Base-by-base conservation (phyloP, 1,284 basidiomycete genomes). In the Leccinum subatratum region DNA sequence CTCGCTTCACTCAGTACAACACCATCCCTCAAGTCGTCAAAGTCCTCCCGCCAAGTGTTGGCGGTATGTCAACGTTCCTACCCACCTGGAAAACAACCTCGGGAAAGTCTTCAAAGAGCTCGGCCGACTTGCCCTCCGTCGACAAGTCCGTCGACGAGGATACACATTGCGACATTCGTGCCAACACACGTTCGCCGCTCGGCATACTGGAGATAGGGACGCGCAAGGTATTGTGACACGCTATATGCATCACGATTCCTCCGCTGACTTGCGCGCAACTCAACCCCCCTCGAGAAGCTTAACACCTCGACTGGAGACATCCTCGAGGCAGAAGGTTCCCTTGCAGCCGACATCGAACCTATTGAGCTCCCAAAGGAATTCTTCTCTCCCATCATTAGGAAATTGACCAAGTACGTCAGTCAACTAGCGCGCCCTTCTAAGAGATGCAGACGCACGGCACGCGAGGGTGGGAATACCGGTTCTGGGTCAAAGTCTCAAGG, bases 241-340 rank as follows among this genome's bases (percentile, higher is more conserved):
- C 54, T 22, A 3, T 51, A 14, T 57, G n/a, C 8, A 4, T 57
- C 14, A 9, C 6, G 20, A 16, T 39, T 34, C 7, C 2, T 1
- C 20, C 11, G 0, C 64, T 76, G 22, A 76, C 61, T 51, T 14
- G 3, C 3, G 6, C 59, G 8, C 39, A 25, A 64, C 18, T 37
- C 30, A 93, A 91, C 78, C 2, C 88, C 91, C 0, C 78, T 93
- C 8, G 88, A 93, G 72, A 95, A 92, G 74, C 81, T 96, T 6
- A 82, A 81, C 2, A 82, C 82, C 6, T 75, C 90, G 20, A 80
- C 96, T 1, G 93, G 96, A 68, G 93, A 96, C 66, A 85, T 96
- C 22, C 92, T 96, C 70, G 93, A 96, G 74, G 92, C 94, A 0
- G 92, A 96, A 73, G 95, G 96, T 73, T 77, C 85, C 0, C 81